Evolutionary conservation across 2,329 filamentous ascomycete species (phyloP), one percentile per base, ranked within the genome.

Genomic region (Dendrostoma leiphaemia): DNA sequence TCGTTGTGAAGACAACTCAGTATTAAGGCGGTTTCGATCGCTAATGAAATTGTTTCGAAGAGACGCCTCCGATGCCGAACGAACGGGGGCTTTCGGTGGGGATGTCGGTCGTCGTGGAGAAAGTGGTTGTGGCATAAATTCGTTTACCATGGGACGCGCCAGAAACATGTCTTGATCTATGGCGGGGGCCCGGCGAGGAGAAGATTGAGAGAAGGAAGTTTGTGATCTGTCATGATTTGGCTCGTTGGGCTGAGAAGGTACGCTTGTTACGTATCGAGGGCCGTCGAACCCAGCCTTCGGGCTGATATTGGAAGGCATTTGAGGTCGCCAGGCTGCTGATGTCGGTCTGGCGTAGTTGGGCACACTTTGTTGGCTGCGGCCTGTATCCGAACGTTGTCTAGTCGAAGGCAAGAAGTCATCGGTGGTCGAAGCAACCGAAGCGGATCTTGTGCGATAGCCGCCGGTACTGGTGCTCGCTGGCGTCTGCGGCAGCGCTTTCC

Each of bases 401-500:
- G 40, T 21, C 12, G 21, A 9, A 32, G 26, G 48, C 15, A 76
- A 13, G 5, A 35, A 44, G 29, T 43, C 48, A 26, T 47, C 48
- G 19, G 46, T 53, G n/a, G 34, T 47, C 13, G 48, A 31, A 19
- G 34, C 32, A 9, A 41, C 32, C n/a, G 56, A 58, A 15, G 44
- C 38, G 17, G 34, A 45, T 19, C 56, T 55, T 15, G 38, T 46
- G 37, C 38, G 56, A 23, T 77, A 71, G 62, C 24, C n/a, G n/a
- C n/a, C 68, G 67, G 48, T 67, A 21, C 45, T 60, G 38, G 52
- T 59, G 66, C 87, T 90, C 61, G 85, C 85, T 0, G 85, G 84
- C 19, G 81, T 74, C 5, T 78, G 84, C 29, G 93, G 93, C 9
- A 97, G 76, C 24, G 88, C 88, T 68, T 96, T 97, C 48, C 83